Percentiles rank a stretch among this genome's conserved stretches.
These are phyloP conservation scores for Dothistroma pini DNA, from an alignment of 2,329 filamentous ascomycete species.

Conservation along the genomic window DNA sequence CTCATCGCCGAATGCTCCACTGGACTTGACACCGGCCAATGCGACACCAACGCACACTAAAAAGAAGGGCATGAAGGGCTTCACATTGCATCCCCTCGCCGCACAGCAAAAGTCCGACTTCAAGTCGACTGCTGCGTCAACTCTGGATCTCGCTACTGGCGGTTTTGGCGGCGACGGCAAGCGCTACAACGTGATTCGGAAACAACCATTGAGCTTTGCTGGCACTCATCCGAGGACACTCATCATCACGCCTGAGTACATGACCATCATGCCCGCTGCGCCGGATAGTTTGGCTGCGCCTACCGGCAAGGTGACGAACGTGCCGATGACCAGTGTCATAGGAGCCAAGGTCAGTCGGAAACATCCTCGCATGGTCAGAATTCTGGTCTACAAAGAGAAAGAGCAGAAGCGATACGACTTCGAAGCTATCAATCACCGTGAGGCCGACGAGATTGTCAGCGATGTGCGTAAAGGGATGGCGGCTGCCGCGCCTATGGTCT, in stretches of 20 bases:
- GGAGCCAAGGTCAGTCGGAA: conserved; percentile 77
- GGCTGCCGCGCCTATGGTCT: conserved; percentile 11
- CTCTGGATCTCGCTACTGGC: conserved; percentile 43
- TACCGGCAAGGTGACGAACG: conserved; percentile 68
- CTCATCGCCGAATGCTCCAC: conserved; percentile 64
- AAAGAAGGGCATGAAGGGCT: conserved; percentile 30
- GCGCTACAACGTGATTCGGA: conserved; percentile 75
- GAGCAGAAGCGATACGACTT: conserved; percentile 84
- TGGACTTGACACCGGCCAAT: conserved; percentile 49
- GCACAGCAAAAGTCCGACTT: conserved; percentile 41
- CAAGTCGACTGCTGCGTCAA: conserved; percentile 19
- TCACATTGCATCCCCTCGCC: conserved; percentile 58
- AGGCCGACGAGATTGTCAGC: conserved; percentile 73
- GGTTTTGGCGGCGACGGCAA: conserved; percentile 41
- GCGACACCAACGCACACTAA: conserved; percentile 34
- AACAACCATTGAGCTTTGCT: conserved; percentile 77
- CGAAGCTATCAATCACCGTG: conserved; percentile 67
- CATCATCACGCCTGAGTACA: conserved; percentile 79
- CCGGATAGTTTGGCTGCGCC: conserved; percentile 27
- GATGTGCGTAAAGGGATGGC: conserved; percentile 58
- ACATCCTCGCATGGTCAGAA: conserved; percentile 76
- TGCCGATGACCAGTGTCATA: conserved; percentile 77
- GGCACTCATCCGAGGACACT: conserved; percentile 71
- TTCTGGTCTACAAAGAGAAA: conserved; percentile 67
- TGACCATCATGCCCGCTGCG: conserved; percentile 71